These are phyloP conservation scores for Thamnidium elegans DNA, from an alignment of 192 early-diverging fungal genomes.

Conservation along the genomic window DNA sequence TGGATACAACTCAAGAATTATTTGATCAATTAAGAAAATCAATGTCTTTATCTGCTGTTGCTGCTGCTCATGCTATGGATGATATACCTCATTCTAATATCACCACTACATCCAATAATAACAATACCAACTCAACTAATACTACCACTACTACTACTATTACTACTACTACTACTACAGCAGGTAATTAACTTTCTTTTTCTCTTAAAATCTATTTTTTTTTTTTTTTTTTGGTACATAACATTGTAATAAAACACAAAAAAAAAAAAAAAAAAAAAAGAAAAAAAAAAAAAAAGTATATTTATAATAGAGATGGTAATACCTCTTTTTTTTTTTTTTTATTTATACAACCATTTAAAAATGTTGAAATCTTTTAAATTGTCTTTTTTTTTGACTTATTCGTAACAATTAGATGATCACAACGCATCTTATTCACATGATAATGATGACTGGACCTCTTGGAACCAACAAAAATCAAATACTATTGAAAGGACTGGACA, in stretches of 20 bases:
- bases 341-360: background rate
- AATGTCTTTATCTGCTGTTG: slow-evolving; percentile 22
- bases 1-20: slow-evolving; percentile 26
- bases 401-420: background rate
- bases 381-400: background rate
- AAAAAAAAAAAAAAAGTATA: too few relatives aligned
- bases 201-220: background rate
- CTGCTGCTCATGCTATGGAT: slow-evolving; percentile 12
- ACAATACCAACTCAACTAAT: background rate
- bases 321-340: slow-evolving; percentile 10
- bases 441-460: background rate
- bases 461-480: background rate
- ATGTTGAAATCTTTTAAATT: background rate
- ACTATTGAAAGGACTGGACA: background rate
- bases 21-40: slow-evolving; percentile 33
- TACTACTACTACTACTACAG: background rate
- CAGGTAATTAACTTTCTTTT: slow-evolving; percentile 3
- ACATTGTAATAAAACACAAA: background rate
- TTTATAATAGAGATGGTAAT: background rate
- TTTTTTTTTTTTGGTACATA: background rate
- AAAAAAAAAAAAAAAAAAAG: too few relatives aligned
- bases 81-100: background rate
- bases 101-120: background rate
- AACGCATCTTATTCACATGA: background rate
- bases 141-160: background rate